Conservation (phyloP, 2,329 filamentous ascomycete species). For the Arthrobotrys conoides region DNA sequence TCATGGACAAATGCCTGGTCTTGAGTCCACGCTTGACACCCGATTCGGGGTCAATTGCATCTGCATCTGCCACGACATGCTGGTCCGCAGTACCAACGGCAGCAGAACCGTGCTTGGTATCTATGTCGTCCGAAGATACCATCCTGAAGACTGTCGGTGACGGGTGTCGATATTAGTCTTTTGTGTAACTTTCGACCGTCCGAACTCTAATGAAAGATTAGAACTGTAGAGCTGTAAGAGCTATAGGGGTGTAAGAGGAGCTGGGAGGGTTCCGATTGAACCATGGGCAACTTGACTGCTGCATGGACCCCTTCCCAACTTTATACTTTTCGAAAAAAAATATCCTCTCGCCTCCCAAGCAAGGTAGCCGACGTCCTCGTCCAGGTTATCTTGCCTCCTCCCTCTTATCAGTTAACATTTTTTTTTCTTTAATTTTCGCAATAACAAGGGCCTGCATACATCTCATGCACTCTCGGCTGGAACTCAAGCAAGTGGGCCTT, state of each 20-base stretch:
- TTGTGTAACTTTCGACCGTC: constrained; percentile 36
- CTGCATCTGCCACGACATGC: constrained; percentile 52
- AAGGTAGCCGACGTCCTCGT: not conserved
- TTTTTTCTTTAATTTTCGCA: constrained; percentile 3
- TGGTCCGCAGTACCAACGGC: constrained; percentile 36
- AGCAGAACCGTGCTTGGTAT: constrained; percentile 32
- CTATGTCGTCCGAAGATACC: constrained; percentile 46
- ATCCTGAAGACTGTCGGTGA: constrained; percentile 31
- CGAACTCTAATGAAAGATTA: constrained; percentile 22
- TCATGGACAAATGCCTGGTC: constrained; percentile 73
- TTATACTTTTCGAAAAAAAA: constrained; percentile 29
- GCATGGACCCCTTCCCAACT: constrained; percentile 17
- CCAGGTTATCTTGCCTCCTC: constrained; percentile 34
- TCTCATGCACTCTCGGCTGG: constrained; percentile 41
- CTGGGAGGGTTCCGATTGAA: constrained; percentile 38
- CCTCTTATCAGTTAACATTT: constrained; percentile 39
- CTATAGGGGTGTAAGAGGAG: constrained; percentile 6
- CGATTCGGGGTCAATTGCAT: constrained; percentile 58
- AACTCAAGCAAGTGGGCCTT: constrained; percentile 25
- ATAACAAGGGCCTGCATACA: constrained; percentile 33
- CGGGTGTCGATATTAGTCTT: not conserved
- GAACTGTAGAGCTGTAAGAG: not conserved
- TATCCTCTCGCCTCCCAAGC: not conserved
- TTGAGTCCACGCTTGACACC: constrained; percentile 59
- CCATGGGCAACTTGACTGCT: constrained; percentile 13